Evolutionary conservation across 805 yeast genomes (phyloP), one percentile per base, ranked within the genome.

Genomic region (Debaryomyces hansenii): DNA sequence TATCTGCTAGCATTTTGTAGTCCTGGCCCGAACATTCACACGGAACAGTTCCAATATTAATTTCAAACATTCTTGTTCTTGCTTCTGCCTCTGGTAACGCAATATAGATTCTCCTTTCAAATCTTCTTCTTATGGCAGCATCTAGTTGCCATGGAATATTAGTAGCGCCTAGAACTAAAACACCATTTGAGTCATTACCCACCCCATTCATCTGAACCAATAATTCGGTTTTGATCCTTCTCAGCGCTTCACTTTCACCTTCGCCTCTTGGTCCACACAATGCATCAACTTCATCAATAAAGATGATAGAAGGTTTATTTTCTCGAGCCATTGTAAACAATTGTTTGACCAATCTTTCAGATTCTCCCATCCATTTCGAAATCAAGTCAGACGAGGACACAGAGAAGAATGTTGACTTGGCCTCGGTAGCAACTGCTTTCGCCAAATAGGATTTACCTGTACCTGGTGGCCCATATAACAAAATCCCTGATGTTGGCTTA

Each of bases 161-260:
- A 6, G 99, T 94, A 1, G 99, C 99, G 24, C 99, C 99, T 43
- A 94, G 74, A 0, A 94, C 98, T 31, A 94, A 73, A 1, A 94
- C 97, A 7, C 99, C 99, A 40, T 78, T 77, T 1, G 96, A 73
- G 63, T 94, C 98, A 63, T 90, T 91, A 12, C 99, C 99, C 12
- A 94, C 99, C 57, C 99, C 99, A 66, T 94, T 94, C 99, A 94
- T 94, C 64, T 94, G 99, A 4, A 94, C 98, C 57, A 94, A 77
- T 46, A 94, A 74, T 64, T 94, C 99, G 0, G 99, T 94, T 64
- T 94, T 92, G 59, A 94, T 92, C 72, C 99, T 83, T 62, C 99
- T 80, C 31, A 91, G 83, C 0, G 99, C 98, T 66, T 94, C 99
- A 53, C 95, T 85, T 64, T 92, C 98, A 40, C 97, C 96, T 64